Evolutionary conservation across 1,284 basidiomycete genomes (phyloP), one percentile per base, ranked within the genome.

Genomic region (Agaricales sp.): DNA sequence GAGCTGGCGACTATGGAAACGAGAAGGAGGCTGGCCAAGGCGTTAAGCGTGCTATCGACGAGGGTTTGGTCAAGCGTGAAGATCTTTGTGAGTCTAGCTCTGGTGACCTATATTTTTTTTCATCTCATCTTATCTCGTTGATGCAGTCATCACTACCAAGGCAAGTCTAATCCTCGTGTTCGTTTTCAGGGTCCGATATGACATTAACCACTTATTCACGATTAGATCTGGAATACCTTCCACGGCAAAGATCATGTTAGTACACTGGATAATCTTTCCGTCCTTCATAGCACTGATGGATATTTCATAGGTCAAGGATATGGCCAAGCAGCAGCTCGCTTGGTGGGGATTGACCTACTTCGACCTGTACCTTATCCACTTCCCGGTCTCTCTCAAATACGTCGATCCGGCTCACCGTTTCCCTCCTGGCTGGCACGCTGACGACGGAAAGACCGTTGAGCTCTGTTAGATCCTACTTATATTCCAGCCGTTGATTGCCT

Each of bases 21-120:
- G 91, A 95, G 67, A 87, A 81, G 60, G 87, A 92, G 64, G 90
- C 91, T 20, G 92, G 89, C 2, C 70, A 77, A 57, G 82, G 82
- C 53, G 72, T 86, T 50, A 71, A 69, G 43, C 75, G 85, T 49
- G 92, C 90, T 37, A 81, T 95, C 62, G 67, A 71, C 37, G 82
- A 86, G 8, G 85, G 82, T 26, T 61, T 87, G 37, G 80, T 87
- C 48, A 86, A 80, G 61, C 74, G 84, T 43, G 81, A 85, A 61
- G 84, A 87, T 16, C 71, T 92, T 41, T 90, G 86, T 80, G 69
- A 76, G 77, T 73, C 57, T 51, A 64, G 24, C 22, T 43, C 14
- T n/a, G n/a, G n/a, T n/a, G n/a, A n/a, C n/a, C n/a, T n/a, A n/a
- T 22, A 14, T 13, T 3, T 12, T 30, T 4, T 45, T 26, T 4